Evolutionary conservation across 768 basidiomycete genomes (phyloP).

Genomic region (Naematelia aurantialba): DNA sequence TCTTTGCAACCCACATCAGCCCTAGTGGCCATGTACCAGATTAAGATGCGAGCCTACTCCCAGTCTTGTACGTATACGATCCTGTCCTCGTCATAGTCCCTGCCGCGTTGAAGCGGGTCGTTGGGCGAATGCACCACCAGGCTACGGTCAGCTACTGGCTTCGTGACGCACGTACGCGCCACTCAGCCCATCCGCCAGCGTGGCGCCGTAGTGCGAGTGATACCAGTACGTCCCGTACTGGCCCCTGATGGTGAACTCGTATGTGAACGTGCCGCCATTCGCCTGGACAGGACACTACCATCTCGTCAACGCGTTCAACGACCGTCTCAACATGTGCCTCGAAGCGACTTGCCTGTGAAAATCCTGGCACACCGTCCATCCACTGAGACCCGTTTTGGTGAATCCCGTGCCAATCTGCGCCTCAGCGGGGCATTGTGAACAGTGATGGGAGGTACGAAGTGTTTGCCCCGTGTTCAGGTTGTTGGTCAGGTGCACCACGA

Average conservation of each 20-base stretch:
- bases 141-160: constrained; percentile 1
- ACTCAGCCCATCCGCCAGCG: constrained; percentile 30
- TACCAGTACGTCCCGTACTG: constrained; percentile 36
- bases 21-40: not conserved
- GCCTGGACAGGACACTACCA: constrained; percentile 33
- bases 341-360: constrained; percentile 25
- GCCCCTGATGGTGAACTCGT: constrained; percentile 26
- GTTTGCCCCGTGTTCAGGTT: constrained; percentile 20
- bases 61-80: constrained; percentile 6
- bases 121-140: constrained; percentile 24
- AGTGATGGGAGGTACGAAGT: constrained; percentile 21
- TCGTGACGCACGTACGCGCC: constrained; percentile 18
- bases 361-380: constrained; percentile 34
- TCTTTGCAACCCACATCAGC: constrained; percentile 6
- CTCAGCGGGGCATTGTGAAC: constrained; percentile 5
- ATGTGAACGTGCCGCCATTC: constrained; percentile 25
- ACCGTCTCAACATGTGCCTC: not conserved
- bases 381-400: constrained; percentile 29
- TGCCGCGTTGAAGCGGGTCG: constrained; percentile 34
- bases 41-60: constrained; percentile 1
- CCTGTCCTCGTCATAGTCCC: constrained; percentile 39
- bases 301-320: not conserved
- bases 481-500: constrained; percentile 33
- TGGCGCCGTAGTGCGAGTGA: constrained; percentile 35
- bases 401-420: constrained; percentile 36